Evolutionary conservation across 2,329 filamentous ascomycete species (phyloP).

Genomic region (Didymella arachidicola): DNA sequence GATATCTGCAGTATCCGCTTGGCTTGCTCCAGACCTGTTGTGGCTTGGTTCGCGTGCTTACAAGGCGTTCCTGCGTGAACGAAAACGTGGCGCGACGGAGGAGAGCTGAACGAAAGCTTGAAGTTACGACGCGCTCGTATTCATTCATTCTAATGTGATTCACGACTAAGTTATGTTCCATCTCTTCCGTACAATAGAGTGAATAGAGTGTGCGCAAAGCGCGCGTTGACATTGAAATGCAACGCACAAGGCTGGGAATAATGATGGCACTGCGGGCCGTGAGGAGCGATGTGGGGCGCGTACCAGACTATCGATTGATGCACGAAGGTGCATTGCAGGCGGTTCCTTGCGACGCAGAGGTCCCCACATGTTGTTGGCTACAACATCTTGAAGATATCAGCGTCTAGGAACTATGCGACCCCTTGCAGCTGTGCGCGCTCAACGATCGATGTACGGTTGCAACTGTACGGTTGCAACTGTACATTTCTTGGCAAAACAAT

Average conservation of each 20-base stretch:
- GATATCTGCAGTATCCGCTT: not conserved
- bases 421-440: not conserved
- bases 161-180: no score
- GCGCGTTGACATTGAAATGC: conserved; percentile 1
- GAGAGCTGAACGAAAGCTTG: conserved; percentile 18
- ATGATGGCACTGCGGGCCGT: conserved; percentile 12
- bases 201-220: conserved; percentile 1
- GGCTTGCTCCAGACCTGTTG: not conserved
- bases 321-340: conserved; percentile 13
- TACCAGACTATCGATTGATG: conserved; percentile 17
- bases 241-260: conserved; percentile 11
- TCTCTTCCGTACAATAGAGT: not conserved
- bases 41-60: not conserved
- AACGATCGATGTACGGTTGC: not conserved
- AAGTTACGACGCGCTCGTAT: conserved; percentile 8
- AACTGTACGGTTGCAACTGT: not conserved
- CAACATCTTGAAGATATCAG: not conserved
- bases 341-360: conserved; percentile 2
- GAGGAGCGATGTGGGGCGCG: conserved; percentile 11
- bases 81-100: conserved; percentile 6
- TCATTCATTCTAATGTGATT: not conserved
- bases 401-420: not conserved
- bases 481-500: not conserved
- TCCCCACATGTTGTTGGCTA: not conserved
- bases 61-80: conserved; percentile 18